These are phyloP conservation scores for Ophiocordyceps camponoti-saundersi DNA, from an alignment of 2,329 filamentous ascomycete species.

Conservation along the genomic window DNA sequence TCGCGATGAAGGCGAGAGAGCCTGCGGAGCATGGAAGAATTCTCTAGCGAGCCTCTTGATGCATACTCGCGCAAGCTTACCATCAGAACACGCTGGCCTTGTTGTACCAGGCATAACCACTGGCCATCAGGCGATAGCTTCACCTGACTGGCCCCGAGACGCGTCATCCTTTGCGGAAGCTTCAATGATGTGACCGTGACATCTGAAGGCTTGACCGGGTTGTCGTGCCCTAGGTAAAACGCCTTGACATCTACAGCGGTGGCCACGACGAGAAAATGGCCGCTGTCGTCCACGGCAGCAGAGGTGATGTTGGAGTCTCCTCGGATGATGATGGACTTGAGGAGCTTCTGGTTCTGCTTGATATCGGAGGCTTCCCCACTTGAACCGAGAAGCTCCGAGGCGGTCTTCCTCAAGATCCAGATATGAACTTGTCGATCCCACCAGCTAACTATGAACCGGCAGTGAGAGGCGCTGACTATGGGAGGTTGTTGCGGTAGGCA, in stretches of 20 bases:
- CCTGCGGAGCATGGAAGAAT: slow-evolving; percentile 23
- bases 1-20: slow-evolving; percentile 35
- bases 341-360: slow-evolving; percentile 42
- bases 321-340: slow-evolving; percentile 50
- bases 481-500: slow-evolving; percentile 66
- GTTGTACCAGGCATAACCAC: slow-evolving; percentile 51
- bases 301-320: slow-evolving; percentile 75
- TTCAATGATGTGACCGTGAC: slow-evolving; percentile 57
- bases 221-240: slow-evolving; percentile 47
- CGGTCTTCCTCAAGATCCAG: slow-evolving; percentile 43
- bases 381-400: slow-evolving; percentile 26
- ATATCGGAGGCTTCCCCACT: slow-evolving; percentile 21
- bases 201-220: slow-evolving; percentile 32
- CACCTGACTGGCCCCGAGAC: slow-evolving; percentile 50
- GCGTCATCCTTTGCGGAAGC: slow-evolving; percentile 37
- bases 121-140: slow-evolving; percentile 51
- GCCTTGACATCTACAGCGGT: slow-evolving; percentile 61
- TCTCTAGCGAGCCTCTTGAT: slow-evolving; percentile 4
- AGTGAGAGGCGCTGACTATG: slow-evolving; percentile 53
- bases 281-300: slow-evolving; percentile 52
- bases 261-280: slow-evolving; percentile 57
- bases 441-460: slow-evolving; percentile 72
- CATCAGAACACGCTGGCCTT: slow-evolving; percentile 40
- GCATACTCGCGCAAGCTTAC: slow-evolving; percentile 10
- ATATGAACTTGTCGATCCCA: slow-evolving; percentile 80